Evolutionary conservation across 2,329 filamentous ascomycete species (phyloP).

Genomic region (Fusarium sp.): DNA sequence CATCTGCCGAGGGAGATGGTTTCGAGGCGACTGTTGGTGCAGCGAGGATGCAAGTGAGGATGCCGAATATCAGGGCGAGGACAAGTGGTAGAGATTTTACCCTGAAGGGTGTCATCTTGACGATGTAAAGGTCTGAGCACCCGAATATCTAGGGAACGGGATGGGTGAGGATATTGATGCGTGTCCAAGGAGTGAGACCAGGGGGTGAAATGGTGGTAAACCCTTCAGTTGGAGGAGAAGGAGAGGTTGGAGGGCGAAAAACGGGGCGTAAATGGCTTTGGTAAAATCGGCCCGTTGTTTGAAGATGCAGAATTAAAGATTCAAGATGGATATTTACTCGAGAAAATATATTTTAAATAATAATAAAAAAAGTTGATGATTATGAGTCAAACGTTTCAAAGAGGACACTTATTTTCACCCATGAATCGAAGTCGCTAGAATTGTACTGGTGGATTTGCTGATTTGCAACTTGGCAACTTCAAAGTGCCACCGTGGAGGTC

Average conservation of each 20-base stretch:
- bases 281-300: constrained; percentile 2
- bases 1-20: constrained; percentile 49
- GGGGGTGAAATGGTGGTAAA: constrained; percentile 2
- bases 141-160: not conserved
- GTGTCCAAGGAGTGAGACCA: not conserved
- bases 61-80: constrained; percentile 40
- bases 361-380: constrained; percentile 2
- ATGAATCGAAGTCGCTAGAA: constrained; percentile 44
- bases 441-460: constrained; percentile 2
- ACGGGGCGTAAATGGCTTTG: not conserved
- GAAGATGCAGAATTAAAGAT: not conserved
- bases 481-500: constrained; percentile 16
- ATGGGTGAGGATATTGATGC: not conserved
- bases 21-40: constrained; percentile 42
- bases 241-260: not conserved
- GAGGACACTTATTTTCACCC: constrained; percentile 38
- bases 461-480: constrained; percentile 43
- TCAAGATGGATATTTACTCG: not conserved
- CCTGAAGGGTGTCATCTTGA: constrained; percentile 41
- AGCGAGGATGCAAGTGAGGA: constrained; percentile 43
- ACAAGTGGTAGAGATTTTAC: constrained; percentile 32
- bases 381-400: constrained; percentile 37
- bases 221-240: constrained; percentile 1
- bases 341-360: constrained; percentile 7
- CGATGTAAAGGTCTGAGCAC: not conserved